Evolutionary conservation across 345 rosid species (phyloP).

Genomic region (Mercurialis annua): DNA sequence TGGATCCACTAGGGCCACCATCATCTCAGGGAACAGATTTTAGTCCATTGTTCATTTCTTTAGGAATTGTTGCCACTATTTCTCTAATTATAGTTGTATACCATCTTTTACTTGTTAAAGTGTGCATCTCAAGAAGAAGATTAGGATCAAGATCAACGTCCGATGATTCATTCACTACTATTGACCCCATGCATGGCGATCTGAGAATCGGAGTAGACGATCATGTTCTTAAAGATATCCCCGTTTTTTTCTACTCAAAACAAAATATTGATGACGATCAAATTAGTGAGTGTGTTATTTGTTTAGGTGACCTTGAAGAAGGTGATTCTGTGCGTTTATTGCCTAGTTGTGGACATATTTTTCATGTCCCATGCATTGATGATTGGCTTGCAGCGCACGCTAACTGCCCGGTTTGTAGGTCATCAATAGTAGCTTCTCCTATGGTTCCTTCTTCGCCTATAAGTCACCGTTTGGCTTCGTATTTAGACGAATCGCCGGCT

Average conservation of each 20-base stretch:
- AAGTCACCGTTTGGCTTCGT: neutral
- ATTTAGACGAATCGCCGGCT: neutral
- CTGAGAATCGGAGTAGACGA: conserved; percentile 28
- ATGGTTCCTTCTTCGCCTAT: too few species aligned
- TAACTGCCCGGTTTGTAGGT: conserved; percentile 66
- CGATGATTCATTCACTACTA: neutral
- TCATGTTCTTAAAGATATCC: conserved; percentile 37
- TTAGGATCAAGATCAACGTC: neutral
- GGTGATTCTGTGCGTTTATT: conserved; percentile 51
- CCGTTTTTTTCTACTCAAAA: conserved; percentile 29
- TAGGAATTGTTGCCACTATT: conserved; percentile 28
- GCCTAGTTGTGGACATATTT: conserved; percentile 66
- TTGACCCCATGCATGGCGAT: neutral
- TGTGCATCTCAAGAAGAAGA: conserved; percentile 19
- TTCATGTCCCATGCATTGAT: conserved; percentile 69
- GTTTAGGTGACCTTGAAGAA: conserved; percentile 48
- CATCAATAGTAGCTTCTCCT: conserved; percentile 16
- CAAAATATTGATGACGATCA: conserved; percentile 17
- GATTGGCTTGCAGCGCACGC: conserved; percentile 58
- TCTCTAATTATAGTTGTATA: conserved; percentile 25
- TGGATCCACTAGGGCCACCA: conserved; percentile 20
- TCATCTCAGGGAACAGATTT: conserved; percentile 20
- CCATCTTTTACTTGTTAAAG: conserved; percentile 35
- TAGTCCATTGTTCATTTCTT: conserved; percentile 39
- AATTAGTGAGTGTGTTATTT: conserved; percentile 49